These are phyloP conservation scores for Epichloe glyceriae DNA, from an alignment of 2,329 filamentous ascomycete species.

Conservation along the genomic window DNA sequence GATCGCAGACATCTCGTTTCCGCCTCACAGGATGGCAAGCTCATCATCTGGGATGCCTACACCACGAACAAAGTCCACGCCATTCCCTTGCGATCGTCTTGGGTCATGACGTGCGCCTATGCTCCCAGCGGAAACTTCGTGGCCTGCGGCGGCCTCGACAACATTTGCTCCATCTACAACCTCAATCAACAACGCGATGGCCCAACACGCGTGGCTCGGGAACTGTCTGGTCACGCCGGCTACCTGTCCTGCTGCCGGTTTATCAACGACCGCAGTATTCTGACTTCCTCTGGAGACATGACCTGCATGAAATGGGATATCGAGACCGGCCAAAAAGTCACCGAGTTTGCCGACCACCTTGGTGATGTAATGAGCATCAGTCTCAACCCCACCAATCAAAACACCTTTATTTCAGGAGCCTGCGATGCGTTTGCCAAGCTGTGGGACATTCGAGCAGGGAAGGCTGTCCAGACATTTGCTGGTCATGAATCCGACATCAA, in stretches of 20 bases:
- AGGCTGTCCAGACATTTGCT: constrained; percentile 96
- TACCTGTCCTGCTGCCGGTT: constrained; percentile 98
- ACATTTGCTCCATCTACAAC: constrained; percentile 99
- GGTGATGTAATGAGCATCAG: constrained; percentile 99
- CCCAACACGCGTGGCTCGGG: constrained; percentile 89
- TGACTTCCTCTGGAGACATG: constrained; percentile 98
- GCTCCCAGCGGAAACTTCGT: constrained; percentile 97
- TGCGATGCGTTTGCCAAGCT: constrained; percentile 98
- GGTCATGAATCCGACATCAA: constrained; percentile 99
- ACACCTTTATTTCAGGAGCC: constrained; percentile 97
- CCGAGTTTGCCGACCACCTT: constrained; percentile 94
- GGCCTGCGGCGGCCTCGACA: constrained; percentile 94
- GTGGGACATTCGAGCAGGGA: constrained; percentile 96
- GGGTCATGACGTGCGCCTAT: constrained; percentile 99
- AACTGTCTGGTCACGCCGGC: constrained; percentile 91
- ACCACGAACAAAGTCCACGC: constrained; percentile 99
- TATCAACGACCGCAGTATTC: constrained; percentile 94
- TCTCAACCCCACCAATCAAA: constrained; percentile 97
- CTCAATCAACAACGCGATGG: constrained; percentile 87
- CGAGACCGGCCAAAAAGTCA: constrained; percentile 91
- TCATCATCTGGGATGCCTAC: constrained; percentile 99
- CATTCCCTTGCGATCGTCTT: constrained; percentile 91
- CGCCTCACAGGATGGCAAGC: constrained; percentile 95
- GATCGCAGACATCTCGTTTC: constrained; percentile 95
- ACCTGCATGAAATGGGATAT: constrained; percentile 99